Base-by-base conservation (phyloP, 2,329 filamentous ascomycete genomes). In the Zasmidium cellare region DNA sequence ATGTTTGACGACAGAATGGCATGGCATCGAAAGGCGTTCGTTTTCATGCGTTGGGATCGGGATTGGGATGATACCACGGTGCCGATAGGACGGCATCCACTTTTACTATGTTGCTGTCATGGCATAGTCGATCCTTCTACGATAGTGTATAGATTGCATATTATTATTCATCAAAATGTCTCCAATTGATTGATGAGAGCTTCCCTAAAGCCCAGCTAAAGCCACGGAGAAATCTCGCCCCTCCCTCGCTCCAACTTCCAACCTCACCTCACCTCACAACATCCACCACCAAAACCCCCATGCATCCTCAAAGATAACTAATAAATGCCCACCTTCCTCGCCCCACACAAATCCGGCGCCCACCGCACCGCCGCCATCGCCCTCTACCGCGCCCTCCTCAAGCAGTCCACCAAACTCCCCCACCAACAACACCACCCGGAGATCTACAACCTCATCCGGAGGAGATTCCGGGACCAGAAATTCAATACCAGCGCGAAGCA, bases 381-480 rank as follows among this genome's bases (percentile, higher is more conserved):
- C 51, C 84, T 93, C 50, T 92, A 88, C 75, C 83, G 87, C 61
- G 85, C 88, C 35, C 83, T 93, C 55, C 75, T 91, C 53, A 80
- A 80, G 61, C 81, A 84, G 74, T 59, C 54, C 61, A 54, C 23
- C 56, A 60, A 24, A 19, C 57, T 48, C 46, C 54, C 25, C 51
- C 50, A 41, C 53, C 22, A 49, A 46, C 57, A 53, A 53, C 55
- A n/a, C n/a, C n/a, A n/a, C n/a, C n/a, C n/a, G n/a, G 45, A 68
- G 57, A 74, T 91, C 54, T 75, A 77, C 52, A 79, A 83, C 56
- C 75, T 89, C 3, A 76, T 91, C 47, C 82, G 80, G 56, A 84
- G 82, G 62, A 79, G 82, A 56, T 92, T 92, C 71, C 77, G 75
- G 51, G 80, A 81, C 56, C 87, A 91, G 70, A 76, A 76, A 46